Evolutionary conservation across 257 asterid species (phyloP), one percentile per base, ranked within the genome.

Genomic region (Penstemon newberryi): DNA sequence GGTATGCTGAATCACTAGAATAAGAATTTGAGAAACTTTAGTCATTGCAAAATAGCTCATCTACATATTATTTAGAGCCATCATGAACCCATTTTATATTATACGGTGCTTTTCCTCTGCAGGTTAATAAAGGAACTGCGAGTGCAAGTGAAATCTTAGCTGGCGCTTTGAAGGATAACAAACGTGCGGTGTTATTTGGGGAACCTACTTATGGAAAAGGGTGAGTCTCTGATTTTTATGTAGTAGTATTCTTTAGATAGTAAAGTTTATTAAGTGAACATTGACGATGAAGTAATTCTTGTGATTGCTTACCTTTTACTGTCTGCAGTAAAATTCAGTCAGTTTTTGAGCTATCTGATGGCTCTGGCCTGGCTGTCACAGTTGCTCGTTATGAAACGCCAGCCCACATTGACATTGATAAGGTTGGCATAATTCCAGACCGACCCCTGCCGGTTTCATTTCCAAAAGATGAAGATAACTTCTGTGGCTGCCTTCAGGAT

Each of bases 101-200:
- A 10, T 62, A n/a, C 53, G 25, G 11, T 15, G 49, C 58, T 56
- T 63, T 58, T 37, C 71, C 43, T 37, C 65, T 49, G 15, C 64
- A 94, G 99, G 97, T 94, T 40, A 94, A 91, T 70, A 91, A 94
- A 81, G 99, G 99, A 77, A 94, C 99, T 54, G 99, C 99, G 50
- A 90, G 99, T 75, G 97, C 99, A 13, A 93, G 99, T 78, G 97
- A 93, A 81, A 93, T 90, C 65, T 77, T 90, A 78, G 97, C 97
- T 1, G 99, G 97, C 54, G 99, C 99, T 75, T 80, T 93, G 71
- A 90, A 93, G 74, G 99, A 90, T 73, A 93, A 93, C 82, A 93
- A 89, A 53, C 97, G 99, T 1, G 99, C 99, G 4, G 85, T 85
- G 46, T 74, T 93, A 45, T 78, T 81, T 43, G 97, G 99, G 49